Base-by-base conservation (phyloP, 306 rosid species). In the Delonix regia region DNA sequence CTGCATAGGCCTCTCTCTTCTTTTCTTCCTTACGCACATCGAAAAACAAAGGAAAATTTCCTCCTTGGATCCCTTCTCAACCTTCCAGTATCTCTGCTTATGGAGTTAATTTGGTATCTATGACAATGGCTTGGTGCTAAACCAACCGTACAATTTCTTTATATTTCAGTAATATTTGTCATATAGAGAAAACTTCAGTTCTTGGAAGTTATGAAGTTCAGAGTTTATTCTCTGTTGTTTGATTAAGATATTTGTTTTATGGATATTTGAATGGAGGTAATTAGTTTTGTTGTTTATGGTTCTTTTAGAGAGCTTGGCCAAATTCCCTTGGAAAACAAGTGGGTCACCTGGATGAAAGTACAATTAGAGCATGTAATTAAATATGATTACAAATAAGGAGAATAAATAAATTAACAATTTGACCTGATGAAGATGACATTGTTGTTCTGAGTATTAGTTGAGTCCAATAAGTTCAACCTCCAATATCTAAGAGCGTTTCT, bases 271-370 rank as follows among this genome's bases (percentile, higher is more conserved):
- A 66, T 57, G 68, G 19, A 18, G 0, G 33, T 39, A n/a, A 66
- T 67, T 42, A 65, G n/a, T 67, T 59, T 60, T 4, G 4, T 53
- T 18, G 33, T 68, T 44, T 51, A n/a, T 77, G 15, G 27, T 73
- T 78, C 49, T 78, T 80, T 45, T 27, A 94, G 98, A 94, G 63
- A 94, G 97, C 83, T 83, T 94, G 75, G 87, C 88, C 76, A 94
- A 94, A 89, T 94, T 88, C 75, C 98, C 98, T 66, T 82, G 98
- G 67, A 88, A 91, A 84, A 87, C 94, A 2, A 76, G 82, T 77
- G 86, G 83, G 57, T 81, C 93, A 22, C 72, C 90, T 77, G 94
- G n/a, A n/a, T n/a, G n/a, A n/a, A n/a, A n/a, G n/a, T n/a, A n/a
- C n/a, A n/a, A n/a, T n/a, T n/a, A n/a, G n/a, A n/a, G n/a, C n/a